Evolutionary conservation across 2,329 filamentous ascomycete species (phyloP).

Genomic region (Pseudomassariella vexata): DNA sequence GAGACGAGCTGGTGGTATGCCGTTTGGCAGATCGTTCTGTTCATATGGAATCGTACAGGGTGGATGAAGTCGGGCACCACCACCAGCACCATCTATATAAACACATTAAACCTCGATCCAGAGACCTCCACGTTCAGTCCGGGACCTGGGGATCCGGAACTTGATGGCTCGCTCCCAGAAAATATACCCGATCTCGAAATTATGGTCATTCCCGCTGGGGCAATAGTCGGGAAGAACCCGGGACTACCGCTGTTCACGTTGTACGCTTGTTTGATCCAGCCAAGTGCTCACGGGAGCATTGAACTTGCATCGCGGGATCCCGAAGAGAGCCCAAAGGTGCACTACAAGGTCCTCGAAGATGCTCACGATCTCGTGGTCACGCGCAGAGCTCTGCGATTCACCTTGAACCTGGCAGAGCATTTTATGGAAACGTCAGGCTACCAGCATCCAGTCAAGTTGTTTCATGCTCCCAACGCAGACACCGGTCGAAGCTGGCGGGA

Average conservation of each 20-base stretch:
- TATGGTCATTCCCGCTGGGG: conserved; percentile 32
- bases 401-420: conserved; percentile 22
- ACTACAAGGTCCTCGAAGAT: conserved; percentile 24
- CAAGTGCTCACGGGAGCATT: conserved; percentile 22
- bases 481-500: conserved; percentile 15
- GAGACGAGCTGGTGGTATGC: conserved; percentile 3
- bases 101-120: conserved; percentile 5
- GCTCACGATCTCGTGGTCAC: conserved; percentile 18
- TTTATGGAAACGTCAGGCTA: conserved; percentile 20
- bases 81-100: conserved; percentile 5
- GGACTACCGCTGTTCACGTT: conserved; percentile 17
- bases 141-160: neutral
- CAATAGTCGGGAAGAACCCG: conserved; percentile 17
- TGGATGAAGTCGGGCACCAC: conserved; percentile 7
- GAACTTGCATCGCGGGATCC: conserved; percentile 29
- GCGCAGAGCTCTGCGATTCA: conserved; percentile 22
- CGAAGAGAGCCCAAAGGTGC: conserved; percentile 21
- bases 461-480: conserved; percentile 13
- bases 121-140: neutral
- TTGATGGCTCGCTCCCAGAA: conserved; percentile 11
- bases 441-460: conserved; percentile 15
- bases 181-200: conserved; percentile 26
- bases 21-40: conserved; percentile 8
- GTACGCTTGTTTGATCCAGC: conserved; percentile 22
- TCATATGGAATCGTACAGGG: conserved; percentile 4